These are phyloP conservation scores for Bipolaris victoriae DNA, from an alignment of 2,329 filamentous ascomycete species.

Conservation along the genomic window DNA sequence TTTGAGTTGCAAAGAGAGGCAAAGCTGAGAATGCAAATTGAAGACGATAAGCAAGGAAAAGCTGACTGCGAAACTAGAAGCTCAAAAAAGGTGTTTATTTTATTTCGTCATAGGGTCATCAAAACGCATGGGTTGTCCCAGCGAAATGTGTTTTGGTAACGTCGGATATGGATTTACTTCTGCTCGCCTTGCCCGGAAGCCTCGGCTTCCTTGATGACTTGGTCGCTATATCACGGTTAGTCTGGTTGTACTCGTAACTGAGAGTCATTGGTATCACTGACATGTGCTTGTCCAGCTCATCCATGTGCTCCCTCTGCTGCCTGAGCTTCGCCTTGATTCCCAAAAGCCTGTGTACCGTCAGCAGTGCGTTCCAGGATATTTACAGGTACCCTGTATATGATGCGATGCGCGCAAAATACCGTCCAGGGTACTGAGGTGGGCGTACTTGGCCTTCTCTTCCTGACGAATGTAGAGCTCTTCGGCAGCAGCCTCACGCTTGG, in stretches of 20 bases:
- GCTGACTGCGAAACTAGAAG: neutral
- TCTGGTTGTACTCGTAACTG: neutral
- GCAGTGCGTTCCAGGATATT: neutral
- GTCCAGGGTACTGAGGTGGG: conserved; percentile 1
- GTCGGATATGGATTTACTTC: conserved; percentile 29
- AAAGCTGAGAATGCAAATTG: neutral
- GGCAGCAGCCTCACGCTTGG: conserved; percentile 83
- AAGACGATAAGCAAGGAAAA: neutral
- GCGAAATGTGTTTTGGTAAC: neutral
- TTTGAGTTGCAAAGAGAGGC: neutral
- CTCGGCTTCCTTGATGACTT: conserved; percentile 74
- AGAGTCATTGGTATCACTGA: conserved; percentile 53
- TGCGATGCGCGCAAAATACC: neutral
- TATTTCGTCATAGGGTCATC: conserved; percentile 8
- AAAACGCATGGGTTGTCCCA: conserved; percentile 3
- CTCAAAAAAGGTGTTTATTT: conserved; percentile 11
- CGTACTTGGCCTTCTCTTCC: conserved; percentile 85
- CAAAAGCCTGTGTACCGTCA: conserved; percentile 60
- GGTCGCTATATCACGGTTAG: conserved; percentile 64
- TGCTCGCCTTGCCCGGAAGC: conserved; percentile 68
- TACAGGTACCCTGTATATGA: neutral
- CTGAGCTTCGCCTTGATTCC: conserved; percentile 72
- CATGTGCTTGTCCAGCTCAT: conserved; percentile 88
- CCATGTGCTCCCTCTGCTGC: conserved; percentile 81
- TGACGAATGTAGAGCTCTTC: conserved; percentile 85